Conservation (phyloP, 768 basidiomycete genomes). For the Nevesoporus exiguus region DNA sequence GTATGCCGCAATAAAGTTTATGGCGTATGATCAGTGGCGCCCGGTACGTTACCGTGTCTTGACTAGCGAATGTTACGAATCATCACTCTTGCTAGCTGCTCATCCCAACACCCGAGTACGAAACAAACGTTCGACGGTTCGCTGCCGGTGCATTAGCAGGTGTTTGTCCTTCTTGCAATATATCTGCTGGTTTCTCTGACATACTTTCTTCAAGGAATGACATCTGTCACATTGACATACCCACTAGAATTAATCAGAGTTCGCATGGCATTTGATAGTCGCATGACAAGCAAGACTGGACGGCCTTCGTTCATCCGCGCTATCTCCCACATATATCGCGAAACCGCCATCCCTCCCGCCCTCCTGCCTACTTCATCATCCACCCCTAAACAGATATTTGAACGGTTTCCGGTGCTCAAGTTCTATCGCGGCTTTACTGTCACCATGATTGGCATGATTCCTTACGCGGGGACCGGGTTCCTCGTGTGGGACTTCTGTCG, state of each 20-base stretch:
- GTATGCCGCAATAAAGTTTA: conserved; percentile 95
- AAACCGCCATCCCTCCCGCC: conserved; percentile 41
- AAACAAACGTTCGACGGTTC: conserved; percentile 80
- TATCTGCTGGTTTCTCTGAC: neutral
- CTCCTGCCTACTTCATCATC: conserved; percentile 15
- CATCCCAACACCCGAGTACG: conserved; percentile 77
- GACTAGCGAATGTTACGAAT: neutral
- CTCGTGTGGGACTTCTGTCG: conserved; percentile 83
- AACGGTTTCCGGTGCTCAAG: conserved; percentile 72
- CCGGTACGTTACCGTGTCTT: conserved; percentile 43
- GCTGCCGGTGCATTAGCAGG: conserved; percentile 86
- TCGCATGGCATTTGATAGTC: conserved; percentile 74
- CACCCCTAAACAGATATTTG: conserved; percentile 38
- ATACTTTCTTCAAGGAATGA: conserved; percentile 52
- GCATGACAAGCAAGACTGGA: conserved; percentile 20
- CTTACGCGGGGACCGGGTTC: conserved; percentile 94
- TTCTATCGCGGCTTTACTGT: conserved; percentile 98
- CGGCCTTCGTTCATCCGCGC: conserved; percentile 55
- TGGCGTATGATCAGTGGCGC: conserved; percentile 90
- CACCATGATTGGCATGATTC: conserved; percentile 87
- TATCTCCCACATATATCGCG: conserved; percentile 65
- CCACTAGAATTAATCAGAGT: conserved; percentile 95
- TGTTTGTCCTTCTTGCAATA: conserved; percentile 31
- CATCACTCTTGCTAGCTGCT: conserved; percentile 50
- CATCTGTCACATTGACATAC: conserved; percentile 90